These are phyloP conservation scores for Solanum verrucosum DNA, from an alignment of 257 asterid genomes.

Conservation along the genomic window DNA sequence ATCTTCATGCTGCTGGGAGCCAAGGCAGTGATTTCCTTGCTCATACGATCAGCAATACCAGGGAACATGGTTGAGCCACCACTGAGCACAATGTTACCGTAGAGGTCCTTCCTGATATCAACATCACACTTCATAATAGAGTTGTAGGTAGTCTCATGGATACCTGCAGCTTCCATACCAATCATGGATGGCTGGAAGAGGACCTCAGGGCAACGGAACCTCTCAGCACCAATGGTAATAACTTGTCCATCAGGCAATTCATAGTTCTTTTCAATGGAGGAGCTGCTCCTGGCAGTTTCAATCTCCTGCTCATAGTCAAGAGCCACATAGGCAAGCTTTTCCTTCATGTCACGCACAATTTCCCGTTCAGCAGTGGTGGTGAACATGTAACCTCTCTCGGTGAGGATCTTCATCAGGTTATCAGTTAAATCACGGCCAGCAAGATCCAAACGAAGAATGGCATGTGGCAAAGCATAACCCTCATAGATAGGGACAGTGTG, in stretches of 20 bases:
- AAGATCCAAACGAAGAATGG: constrained; percentile 1
- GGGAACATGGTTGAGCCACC: constrained; percentile 7
- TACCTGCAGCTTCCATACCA: constrained; percentile 7
- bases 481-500: neutral
- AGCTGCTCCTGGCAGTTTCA: neutral
- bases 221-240: constrained; percentile 2
- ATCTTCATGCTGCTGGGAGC: constrained; percentile 6
- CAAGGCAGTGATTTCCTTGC: neutral
- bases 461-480: constrained; percentile 2
- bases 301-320: constrained; percentile 1
- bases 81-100: constrained; percentile 3
- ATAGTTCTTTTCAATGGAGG: constrained; percentile 1
- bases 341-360: constrained; percentile 6
- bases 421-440: constrained; percentile 1
- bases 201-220: constrained; percentile 3
- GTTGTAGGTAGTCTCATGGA: neutral
- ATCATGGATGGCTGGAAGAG: constrained; percentile 7
- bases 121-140: constrained; percentile 3
- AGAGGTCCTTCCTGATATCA: constrained; percentile 2
- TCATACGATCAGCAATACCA: constrained; percentile 3
- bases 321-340: constrained; percentile 3
- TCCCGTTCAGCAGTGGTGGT: constrained; percentile 7
- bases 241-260: constrained; percentile 2
- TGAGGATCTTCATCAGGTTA: constrained; percentile 3
- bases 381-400: constrained; percentile 4